Base-by-base conservation (phyloP, 192 early-diverging fungal genomes). In the Globomyces pollinis-pini region DNA sequence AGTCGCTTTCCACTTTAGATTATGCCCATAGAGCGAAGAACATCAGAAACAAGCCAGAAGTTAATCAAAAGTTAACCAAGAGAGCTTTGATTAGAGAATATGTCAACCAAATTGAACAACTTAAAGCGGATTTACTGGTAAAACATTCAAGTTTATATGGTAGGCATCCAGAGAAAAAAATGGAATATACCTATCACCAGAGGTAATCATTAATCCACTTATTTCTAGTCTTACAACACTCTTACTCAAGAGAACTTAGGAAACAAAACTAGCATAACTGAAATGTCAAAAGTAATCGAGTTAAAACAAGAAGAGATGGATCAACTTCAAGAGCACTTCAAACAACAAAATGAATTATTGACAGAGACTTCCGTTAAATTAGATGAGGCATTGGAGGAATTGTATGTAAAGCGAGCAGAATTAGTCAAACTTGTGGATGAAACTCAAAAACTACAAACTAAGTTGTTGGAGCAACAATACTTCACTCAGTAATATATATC, bases 1-100 rank as follows among this genome's bases (percentile, higher is more conserved):
- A 99, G 68, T 88, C 91, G 5, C 62, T 96, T 28, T 94, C 91
- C 50, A 99, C 96, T 0, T 77, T 99, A 33, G 91, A 93, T 63
- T 99, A 99, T 61, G 78, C 78, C 4, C 71, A 77, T 59, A 60
- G 78, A 2, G 78, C 78, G 11, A 74, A 75, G 47, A 80, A 80
- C 62, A 80, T 80, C 39, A 62, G 75, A 12, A 80, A 80, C 64
- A 76, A 77, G 59, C 74, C 74, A 15, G 72, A 75, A 62, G 58
- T 75, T n/a, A 80, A 80, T 42, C 76, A 78, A 67, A 80, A 75
- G 49, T 86, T 96, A 69, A 88, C 86, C 6, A 91, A 88, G 62
- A 83, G 80, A n/a, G 84, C 81, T 0, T 77, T 94, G 21, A 75
- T 96, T 29, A 78, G 85, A 38, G 90, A 92, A 31, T 88, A 91